Evolutionary conservation across 495 filamentous ascomycete species (phyloP).

Genomic region (Tuber brumale): DNA sequence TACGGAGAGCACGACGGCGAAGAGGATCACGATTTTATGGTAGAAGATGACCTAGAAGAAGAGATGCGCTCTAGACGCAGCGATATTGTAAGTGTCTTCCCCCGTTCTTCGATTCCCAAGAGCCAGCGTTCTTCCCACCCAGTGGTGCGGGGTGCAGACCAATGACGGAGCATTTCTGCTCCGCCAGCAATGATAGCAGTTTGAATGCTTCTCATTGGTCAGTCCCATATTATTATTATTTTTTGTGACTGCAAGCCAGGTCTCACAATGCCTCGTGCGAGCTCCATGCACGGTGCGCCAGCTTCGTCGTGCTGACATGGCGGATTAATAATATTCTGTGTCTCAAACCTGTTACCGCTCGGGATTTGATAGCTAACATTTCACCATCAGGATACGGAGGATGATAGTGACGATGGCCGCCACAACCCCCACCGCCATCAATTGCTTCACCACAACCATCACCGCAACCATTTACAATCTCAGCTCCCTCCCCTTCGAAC

Average conservation of each 20-base stretch:
- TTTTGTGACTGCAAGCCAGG: background rate
- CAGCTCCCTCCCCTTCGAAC: background rate
- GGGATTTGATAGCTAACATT: background rate
- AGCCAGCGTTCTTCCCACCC: background rate
- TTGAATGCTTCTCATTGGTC: background rate
- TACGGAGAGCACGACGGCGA: slow-evolving; percentile 24
- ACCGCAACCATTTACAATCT: slow-evolving; percentile 8
- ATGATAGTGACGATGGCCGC: slow-evolving; percentile 3
- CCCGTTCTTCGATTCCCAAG: background rate
- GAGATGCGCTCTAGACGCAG: slow-evolving; percentile 27
- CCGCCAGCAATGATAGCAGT: background rate
- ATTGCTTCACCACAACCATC: slow-evolving; percentile 30
- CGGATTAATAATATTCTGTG: background rate
- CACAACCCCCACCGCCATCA: slow-evolving; percentile 3
- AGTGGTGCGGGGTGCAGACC: background rate
- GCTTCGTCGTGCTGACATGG: background rate
- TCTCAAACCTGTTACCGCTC: background rate
- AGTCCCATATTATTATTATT: background rate
- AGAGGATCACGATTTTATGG: slow-evolving; percentile 38
- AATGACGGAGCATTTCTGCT: background rate
- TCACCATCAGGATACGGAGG: background rate
- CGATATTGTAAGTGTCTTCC: slow-evolving; percentile 13
- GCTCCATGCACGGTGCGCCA: background rate
- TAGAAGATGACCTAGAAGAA: slow-evolving; percentile 30
- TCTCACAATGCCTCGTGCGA: background rate